These are phyloP conservation scores for Hypoxylon fragiforme DNA, from an alignment of 495 filamentous ascomycete genomes.

Conservation along the genomic window DNA sequence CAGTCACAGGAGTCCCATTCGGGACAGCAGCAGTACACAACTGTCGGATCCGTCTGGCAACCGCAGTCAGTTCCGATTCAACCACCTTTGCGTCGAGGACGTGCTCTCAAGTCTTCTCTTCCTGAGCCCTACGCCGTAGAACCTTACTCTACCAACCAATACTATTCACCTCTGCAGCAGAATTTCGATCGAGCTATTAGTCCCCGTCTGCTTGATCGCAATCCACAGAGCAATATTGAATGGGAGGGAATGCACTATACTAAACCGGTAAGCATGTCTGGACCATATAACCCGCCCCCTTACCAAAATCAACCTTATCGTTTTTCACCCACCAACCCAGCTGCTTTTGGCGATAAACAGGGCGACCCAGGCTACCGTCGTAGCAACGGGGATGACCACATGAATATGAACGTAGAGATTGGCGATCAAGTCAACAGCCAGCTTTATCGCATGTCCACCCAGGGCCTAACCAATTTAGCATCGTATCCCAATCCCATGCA, in stretches of 20 bases:
- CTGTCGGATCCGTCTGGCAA: slow-evolving; percentile 52
- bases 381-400: slow-evolving; percentile 2
- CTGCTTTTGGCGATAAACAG: not conserved
- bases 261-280: slow-evolving; percentile 4
- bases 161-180: slow-evolving; percentile 53
- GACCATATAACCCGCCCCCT: not conserved
- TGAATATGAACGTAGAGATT: slow-evolving; percentile 15
- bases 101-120: slow-evolving; percentile 36
- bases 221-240: not conserved
- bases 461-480: slow-evolving; percentile 47
- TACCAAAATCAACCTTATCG: not conserved
- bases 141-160: slow-evolving; percentile 27
- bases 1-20: not conserved
- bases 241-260: slow-evolving; percentile 3
- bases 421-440: slow-evolving; percentile 23
- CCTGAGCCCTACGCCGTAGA: not conserved
- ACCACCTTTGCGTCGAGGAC: slow-evolving; percentile 49
- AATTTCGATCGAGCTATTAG: slow-evolving; percentile 51
- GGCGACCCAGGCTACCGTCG: not conserved
- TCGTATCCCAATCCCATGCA: slow-evolving; percentile 53
- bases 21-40: slow-evolving; percentile 41
- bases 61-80: slow-evolving; percentile 45
- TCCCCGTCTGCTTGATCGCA: slow-evolving; percentile 26
- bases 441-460: slow-evolving; percentile 41
- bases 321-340: not conserved